phyloP scores from a whole-genome alignment of 1,139 yeast genomes.

The Saccharomycopsis phalli region DNA sequence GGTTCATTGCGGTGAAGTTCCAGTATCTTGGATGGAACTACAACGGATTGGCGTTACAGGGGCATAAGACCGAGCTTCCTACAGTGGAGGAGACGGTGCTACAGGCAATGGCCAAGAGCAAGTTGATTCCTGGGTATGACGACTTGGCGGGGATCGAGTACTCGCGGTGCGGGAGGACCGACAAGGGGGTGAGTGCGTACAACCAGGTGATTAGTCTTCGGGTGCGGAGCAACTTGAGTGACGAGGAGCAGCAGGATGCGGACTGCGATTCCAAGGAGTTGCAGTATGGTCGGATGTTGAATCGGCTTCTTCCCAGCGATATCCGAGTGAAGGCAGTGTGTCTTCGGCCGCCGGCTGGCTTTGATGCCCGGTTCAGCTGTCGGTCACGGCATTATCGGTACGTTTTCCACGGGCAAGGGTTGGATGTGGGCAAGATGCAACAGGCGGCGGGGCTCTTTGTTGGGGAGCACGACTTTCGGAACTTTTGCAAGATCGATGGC shows the following conservation, averaged over 20 bases:
- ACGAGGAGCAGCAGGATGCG: constrained; percentile 49
- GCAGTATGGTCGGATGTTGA: constrained; percentile 67
- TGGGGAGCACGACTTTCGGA: constrained; percentile 87
- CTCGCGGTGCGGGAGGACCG: constrained; percentile 94
- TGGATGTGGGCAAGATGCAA: constrained; percentile 61
- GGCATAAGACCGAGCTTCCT: constrained; percentile 65
- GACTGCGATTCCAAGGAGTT: constrained; percentile 57
- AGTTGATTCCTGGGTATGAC: constrained; percentile 50
- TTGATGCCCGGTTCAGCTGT: constrained; percentile 93
- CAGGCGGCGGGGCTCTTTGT: constrained; percentile 55
- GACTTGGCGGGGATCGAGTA: constrained; percentile 57
- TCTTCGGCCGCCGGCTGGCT: constrained; percentile 69
- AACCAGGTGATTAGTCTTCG: constrained; percentile 81
- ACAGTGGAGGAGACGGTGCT: constrained; percentile 79
- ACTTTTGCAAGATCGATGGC: constrained; percentile 91
- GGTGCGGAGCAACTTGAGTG: constrained; percentile 59
- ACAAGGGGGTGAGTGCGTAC: constrained; percentile 94
- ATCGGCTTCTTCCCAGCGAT: constrained; percentile 71
- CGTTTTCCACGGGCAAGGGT: constrained; percentile 44
- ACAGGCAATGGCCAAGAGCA: constrained; percentile 60
- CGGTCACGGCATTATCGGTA: constrained; percentile 76
- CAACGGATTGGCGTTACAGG: constrained; percentile 81
- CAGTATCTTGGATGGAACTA: constrained; percentile 92
- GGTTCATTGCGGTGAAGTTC: constrained; percentile 73
- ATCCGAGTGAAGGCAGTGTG: constrained; percentile 77